phyloP scores from a whole-genome alignment of 371 early-diverging fungal species.

The Catenaria anguillulae region DNA sequence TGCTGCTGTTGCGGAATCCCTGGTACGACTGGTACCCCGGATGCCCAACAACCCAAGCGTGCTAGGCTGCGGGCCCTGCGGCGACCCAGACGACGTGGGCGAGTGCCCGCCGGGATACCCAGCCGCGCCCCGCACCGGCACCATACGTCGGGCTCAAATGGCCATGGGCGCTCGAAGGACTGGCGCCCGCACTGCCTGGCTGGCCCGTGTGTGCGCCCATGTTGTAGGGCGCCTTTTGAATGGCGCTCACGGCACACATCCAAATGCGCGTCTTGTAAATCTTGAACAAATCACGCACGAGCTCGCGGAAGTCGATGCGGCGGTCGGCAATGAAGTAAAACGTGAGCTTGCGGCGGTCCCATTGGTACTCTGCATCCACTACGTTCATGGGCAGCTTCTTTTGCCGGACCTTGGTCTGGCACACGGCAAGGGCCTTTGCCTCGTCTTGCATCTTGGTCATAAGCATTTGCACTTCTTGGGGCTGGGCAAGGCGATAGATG shows the following conservation, averaged over 20 bases:
- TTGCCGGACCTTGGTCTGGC: constrained; percentile 73
- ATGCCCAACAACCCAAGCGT: too few species aligned
- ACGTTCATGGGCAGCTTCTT: constrained; percentile 83
- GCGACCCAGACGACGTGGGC: too few species aligned
- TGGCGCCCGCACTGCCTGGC: too few species aligned
- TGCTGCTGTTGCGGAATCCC: too few species aligned
- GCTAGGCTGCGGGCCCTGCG: too few species aligned
- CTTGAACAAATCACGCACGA: constrained; percentile 96
- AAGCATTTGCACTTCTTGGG: constrained; percentile 54
- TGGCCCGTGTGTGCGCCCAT: too few species aligned
- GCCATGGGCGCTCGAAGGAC: too few species aligned
- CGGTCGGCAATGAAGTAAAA: constrained; percentile 90
- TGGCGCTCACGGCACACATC: not conserved
- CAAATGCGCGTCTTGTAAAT: constrained; percentile 82
- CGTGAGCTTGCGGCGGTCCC: constrained; percentile 91
- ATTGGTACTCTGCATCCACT: constrained; percentile 93
- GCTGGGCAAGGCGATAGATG: constrained; percentile 67
- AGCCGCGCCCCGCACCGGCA: too few species aligned
- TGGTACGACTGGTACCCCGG: too few species aligned
- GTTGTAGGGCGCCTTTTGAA: not conserved
- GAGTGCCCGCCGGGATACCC: too few species aligned
- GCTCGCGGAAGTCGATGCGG: constrained; percentile 95
- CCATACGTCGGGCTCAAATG: too few species aligned
- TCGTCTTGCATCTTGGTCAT: constrained; percentile 70
- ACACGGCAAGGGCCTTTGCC: constrained; percentile 63